Base-by-base conservation (phyloP, 2,329 filamentous ascomycete species). In the Venturia oleaginea region DNA sequence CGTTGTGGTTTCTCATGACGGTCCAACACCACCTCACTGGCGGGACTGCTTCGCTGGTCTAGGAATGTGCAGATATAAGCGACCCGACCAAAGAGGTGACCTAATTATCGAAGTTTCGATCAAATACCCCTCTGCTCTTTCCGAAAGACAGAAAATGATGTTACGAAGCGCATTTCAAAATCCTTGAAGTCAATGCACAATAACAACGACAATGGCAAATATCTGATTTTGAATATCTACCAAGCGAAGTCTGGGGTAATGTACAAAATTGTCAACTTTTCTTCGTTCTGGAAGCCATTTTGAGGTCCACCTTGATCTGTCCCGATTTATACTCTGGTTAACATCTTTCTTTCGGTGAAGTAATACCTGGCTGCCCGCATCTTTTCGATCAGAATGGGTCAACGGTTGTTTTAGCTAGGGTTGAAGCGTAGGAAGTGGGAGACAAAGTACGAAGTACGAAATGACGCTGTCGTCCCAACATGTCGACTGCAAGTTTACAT, bases 241-340 rank as follows among this genome's bases (percentile, higher is more conserved):
- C 61, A 76, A 59, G 43, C 78, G 73, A 76, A 82, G 55, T 75
- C 72, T 48, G 77, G 77, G 64, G 76, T 75, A 65, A 81, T 72
- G 71, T 78, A 34, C 0, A 32, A 34, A 34, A 55, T 6, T 32
- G 51, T 55, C 8, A 34, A 8, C 13, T 19, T 13, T 5, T 1
- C 3, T 32, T 34, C 13, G 19, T 4, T 32, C 17, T 13, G 27
- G 71, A 71, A 59, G 69, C 69, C 71, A 69, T 73, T 46, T 71
- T 70, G 24, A 73, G 68, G 0, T 68, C 68, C n/a, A 74, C 59
- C 15, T 73, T 65, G 11, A 69, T 71, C 67, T 72, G 68, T 38
- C 72, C 65, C 0, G 67, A 66, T 24, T 69, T 68, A 4, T 69
- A 68, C 17, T 68, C 61, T 8, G 71, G 71, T 24, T 66, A 24